Conservation (phyloP, 1,284 basidiomycete species). For the Cutaneotrichosporon curvatum region DNA sequence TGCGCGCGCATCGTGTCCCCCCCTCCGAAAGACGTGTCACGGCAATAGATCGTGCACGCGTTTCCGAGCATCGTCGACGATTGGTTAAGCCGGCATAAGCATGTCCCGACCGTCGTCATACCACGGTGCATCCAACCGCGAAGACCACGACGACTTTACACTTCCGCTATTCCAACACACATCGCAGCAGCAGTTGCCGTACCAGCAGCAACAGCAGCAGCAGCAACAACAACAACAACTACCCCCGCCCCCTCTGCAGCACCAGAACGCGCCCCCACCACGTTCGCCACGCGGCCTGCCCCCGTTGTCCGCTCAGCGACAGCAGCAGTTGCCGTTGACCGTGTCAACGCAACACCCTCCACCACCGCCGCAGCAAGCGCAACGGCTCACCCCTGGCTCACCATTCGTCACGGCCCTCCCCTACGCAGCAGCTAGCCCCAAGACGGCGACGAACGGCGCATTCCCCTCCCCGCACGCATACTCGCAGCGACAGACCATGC, state of each 20-base stretch:
- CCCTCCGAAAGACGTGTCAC: too few species aligned
- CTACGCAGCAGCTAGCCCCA: too few species aligned
- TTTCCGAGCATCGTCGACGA: too few species aligned
- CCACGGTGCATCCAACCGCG: constrained; percentile 20
- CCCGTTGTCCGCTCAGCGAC: constrained; percentile 7
- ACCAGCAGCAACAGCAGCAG: constrained; percentile 2
- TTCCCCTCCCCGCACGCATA: not conserved
- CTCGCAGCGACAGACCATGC: constrained; percentile 12
- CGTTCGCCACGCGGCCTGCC: constrained; percentile 7
- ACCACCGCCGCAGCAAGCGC: too few species aligned
- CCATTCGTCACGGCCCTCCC: not conserved
- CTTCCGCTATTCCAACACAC: constrained; percentile 33
- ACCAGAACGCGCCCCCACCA: constrained; percentile 11
- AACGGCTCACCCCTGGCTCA: not conserved
- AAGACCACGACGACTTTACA: constrained; percentile 26
- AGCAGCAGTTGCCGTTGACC: constrained; percentile 3
- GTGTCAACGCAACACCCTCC: not conserved
- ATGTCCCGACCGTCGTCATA: constrained; percentile 39
- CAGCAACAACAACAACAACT: not conserved
- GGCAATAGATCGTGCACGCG: too few species aligned
- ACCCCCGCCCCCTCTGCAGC: not conserved
- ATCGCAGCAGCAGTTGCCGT: constrained; percentile 9
- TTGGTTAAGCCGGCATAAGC: too few species aligned
- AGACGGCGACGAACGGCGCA: too few species aligned
- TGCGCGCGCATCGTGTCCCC: too few species aligned